Evolutionary conservation across 129 eudicot genomes (phyloP).

Genomic region (Flaveria sonorensis): DNA sequence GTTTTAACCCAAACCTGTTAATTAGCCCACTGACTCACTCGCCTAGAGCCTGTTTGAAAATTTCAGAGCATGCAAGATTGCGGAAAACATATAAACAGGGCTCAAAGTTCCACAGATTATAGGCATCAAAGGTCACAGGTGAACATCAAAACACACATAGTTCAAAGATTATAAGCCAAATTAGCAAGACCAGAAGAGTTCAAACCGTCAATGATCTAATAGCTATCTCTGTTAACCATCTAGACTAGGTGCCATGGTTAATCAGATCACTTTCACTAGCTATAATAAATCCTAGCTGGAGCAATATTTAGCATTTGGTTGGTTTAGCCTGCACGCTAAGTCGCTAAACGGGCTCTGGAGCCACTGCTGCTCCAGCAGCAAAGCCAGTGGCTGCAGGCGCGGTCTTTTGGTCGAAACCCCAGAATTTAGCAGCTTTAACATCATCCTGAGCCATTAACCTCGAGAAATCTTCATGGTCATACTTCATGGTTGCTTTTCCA

Average conservation of each 20-base stretch:
- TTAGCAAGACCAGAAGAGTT: slow-evolving; percentile 10
- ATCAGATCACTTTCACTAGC: slow-evolving; percentile 10
- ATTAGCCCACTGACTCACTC: neutral
- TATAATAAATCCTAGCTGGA: neutral
- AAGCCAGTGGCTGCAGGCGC: slow-evolving; percentile 28
- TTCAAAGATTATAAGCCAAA: slow-evolving; percentile 9
- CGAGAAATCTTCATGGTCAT: slow-evolving; percentile 90
- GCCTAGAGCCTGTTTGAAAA: neutral
- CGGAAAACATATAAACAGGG: neutral
- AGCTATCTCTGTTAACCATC: slow-evolving; percentile 19
- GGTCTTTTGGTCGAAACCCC: slow-evolving; percentile 64
- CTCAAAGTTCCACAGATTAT: slow-evolving; percentile 20
- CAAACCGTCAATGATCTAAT: slow-evolving; percentile 19
- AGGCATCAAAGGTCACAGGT: slow-evolving; percentile 21
- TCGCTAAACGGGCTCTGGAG: slow-evolving; percentile 54
- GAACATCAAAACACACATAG: slow-evolving; percentile 19
- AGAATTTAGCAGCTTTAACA: slow-evolving; percentile 70
- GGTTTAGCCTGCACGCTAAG: slow-evolving; percentile 18
- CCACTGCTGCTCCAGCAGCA: slow-evolving; percentile 54
- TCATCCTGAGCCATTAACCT: slow-evolving; percentile 86
- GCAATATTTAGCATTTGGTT: neutral
- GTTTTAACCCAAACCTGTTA: neutral
- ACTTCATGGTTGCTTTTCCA: slow-evolving; percentile 71
- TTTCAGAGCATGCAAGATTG: neutral
- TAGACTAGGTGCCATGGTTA: slow-evolving; percentile 11